Evolutionary conservation across 2,329 filamentous ascomycete species (phyloP), one percentile per base, ranked within the genome.

Genomic region (Alternaria sp.): DNA sequence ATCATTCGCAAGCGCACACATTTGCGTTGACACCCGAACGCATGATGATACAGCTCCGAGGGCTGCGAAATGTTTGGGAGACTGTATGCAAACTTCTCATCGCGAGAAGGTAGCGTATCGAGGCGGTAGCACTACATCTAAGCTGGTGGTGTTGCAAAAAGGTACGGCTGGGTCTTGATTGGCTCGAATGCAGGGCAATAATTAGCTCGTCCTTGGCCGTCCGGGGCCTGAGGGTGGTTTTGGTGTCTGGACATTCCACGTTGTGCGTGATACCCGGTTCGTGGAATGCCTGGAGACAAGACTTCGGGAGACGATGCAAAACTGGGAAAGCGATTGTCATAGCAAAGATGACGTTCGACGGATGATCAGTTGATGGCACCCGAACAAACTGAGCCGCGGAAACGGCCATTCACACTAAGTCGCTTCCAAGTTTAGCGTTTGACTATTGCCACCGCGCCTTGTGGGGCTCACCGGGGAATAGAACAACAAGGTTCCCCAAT

Each of bases 401-500:
- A 47, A 26, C 61, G 28, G 40, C 45, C 50, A 26, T 19, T 25
- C 5, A 8, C 17, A 28, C 64, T 52, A 62, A 44, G 25, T 28
- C 19, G 6, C 57, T 40, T 40, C 36, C 36, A 17, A 40, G 36
- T 17, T 40, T 66, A 44, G 43, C 50, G 57, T 12, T 5, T 17
- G 56, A 52, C 54, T 59, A 55, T 55, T 45, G 47, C 65, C 56
- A 28, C 49, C 13, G 28, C 19, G 28, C 49, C 7, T 21, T 59
- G 63, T 60, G 65, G 65, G 57, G 36, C 15, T n/a, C 5, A 13
- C 4, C 46, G 52, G 52, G 61, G 59, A 62, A 36, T 40, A 25
- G 19, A 56, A 59, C 60, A 23, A 36, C 63, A 64, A 51, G 66
- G 66, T 67, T 67, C 65, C 59, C 65, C 62, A 12, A 51, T 43